phyloP scores from a whole-genome alignment of 345 rosid species.

The Litchi chinensis region DNA sequence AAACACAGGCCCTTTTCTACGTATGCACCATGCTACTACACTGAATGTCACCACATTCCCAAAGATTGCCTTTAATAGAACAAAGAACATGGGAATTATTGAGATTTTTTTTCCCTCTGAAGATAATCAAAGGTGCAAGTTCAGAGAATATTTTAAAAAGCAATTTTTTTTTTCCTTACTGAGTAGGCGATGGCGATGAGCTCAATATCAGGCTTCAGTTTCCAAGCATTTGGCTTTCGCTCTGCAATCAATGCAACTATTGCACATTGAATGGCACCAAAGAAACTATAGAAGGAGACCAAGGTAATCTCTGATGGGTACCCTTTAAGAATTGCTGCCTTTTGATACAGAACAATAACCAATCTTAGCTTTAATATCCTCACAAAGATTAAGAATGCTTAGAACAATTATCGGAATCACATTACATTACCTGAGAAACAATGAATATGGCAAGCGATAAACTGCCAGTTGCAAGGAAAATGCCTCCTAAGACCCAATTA shows the following conservation, averaged over 20 bases:
- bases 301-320: constrained; percentile 48
- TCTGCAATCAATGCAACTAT: constrained; percentile 44
- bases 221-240: constrained; percentile 54
- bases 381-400: background rate
- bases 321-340: constrained; percentile 54
- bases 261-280: constrained; percentile 53
- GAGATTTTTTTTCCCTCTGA: background rate
- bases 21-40: constrained; percentile 46
- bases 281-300: constrained; percentile 47
- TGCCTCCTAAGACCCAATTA: constrained; percentile 53
- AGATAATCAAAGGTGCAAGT: background rate
- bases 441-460: constrained; percentile 36
- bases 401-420: background rate
- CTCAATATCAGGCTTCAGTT: constrained; percentile 36
- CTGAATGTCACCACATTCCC: constrained; percentile 40
- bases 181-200: constrained; percentile 45
- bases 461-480: constrained; percentile 39
- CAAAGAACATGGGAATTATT: background rate
- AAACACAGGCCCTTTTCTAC: constrained; percentile 58
- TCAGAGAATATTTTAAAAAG: background rate
- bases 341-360: background rate
- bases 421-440: constrained; percentile 42
- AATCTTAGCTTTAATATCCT: constrained; percentile 6
- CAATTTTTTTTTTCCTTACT: constrained; percentile 32
- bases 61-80: constrained; percentile 39